Base-by-base conservation (phyloP, 2,329 filamentous ascomycete genomes). In the Venturia carpophila region DNA sequence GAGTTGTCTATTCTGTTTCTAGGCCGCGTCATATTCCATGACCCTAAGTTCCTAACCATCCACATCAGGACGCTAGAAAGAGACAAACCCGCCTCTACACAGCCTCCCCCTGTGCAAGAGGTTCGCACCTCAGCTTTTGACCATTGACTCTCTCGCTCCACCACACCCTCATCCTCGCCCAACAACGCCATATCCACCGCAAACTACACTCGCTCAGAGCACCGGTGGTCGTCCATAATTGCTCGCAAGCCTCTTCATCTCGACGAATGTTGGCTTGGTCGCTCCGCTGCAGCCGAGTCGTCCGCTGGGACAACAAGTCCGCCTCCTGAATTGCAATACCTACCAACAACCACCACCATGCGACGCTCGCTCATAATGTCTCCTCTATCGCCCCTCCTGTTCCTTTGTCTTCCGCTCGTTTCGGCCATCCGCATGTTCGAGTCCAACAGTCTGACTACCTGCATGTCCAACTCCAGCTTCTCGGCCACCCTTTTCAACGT, bases 401-500 rank as follows among this genome's bases (percentile, higher is more conserved):
- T 42, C 39, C 21, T 55, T 13, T 71, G 77, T 63, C 69, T 74
- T 64, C 69, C 72, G 67, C 64, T 72, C 65, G 82, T 79, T 65
- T 79, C 84, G 66, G 88, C 85, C 68, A 81, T 85, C 73, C 83
- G 82, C 68, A 80, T 91, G 72, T 89, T 97, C 71, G 82, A 87
- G 71, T 94, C 92, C 65, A 90, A 84, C 73, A 95, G 92, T 34
- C 83, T 97, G 70, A 92, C 90, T 76, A 84, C 89, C 60, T 97
- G 92, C 78, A 89, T 92, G 81, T 80, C 86, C 66, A 88, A 93
- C 76, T 93, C 90, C 37, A 87, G 87, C 72, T 95, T 97, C 87
- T 89, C 90, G 5, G 92, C 92, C 71, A 92, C 88, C 70, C 83
- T 94, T 66, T 96, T 97, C 84, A 88, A 95, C 70, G 89, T 96